Percentiles rank a stretch among this genome's conserved stretches.
These are phyloP conservation scores for Millerago galiae DNA, from an alignment of 805 yeast species.

Conservation along the genomic window DNA sequence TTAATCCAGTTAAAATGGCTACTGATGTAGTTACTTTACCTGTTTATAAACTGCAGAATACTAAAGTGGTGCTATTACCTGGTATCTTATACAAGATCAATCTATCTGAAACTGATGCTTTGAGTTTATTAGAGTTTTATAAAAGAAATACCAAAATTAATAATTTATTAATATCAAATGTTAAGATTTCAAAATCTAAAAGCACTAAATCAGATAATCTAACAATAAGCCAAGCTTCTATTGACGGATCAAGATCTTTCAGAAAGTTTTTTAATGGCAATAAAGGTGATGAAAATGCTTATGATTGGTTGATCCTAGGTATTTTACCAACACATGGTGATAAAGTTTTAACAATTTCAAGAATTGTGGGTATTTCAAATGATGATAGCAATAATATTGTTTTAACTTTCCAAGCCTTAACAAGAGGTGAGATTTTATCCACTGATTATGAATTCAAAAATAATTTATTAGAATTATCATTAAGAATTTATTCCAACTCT, in stretches of 20 bases:
- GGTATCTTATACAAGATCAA: conserved; percentile 58
- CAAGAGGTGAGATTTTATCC: conserved; percentile 31
- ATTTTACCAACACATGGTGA: conserved; percentile 23
- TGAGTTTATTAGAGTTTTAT: conserved; percentile 39
- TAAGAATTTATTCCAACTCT: conserved; percentile 14
- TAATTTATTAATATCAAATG: conserved; percentile 18
- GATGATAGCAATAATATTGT: conserved; percentile 33
- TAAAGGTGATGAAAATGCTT: conserved; percentile 14
- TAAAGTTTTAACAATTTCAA: conserved; percentile 30
- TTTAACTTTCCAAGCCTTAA: conserved; percentile 43
- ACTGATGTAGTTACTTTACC: conserved; percentile 12
- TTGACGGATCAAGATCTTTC: conserved; percentile 14
- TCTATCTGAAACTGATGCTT: conserved; percentile 40
- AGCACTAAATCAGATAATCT: background rate
- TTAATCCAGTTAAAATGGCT: background rate
- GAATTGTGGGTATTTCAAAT: conserved; percentile 41
- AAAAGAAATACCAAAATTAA: conserved; percentile 17
- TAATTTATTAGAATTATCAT: conserved; percentile 9
- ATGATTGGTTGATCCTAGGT: conserved; percentile 23
- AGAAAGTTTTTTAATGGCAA: conserved; percentile 19
- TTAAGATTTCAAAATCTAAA: conserved; percentile 1
- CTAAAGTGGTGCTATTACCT: conserved; percentile 44
- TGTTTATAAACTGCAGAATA: conserved; percentile 13
- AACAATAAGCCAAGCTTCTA: conserved; percentile 9
- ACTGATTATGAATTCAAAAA: conserved; percentile 5